Base-by-base conservation (phyloP, 805 yeast genomes). In the Wickerhamiella qilinensis region DNA sequence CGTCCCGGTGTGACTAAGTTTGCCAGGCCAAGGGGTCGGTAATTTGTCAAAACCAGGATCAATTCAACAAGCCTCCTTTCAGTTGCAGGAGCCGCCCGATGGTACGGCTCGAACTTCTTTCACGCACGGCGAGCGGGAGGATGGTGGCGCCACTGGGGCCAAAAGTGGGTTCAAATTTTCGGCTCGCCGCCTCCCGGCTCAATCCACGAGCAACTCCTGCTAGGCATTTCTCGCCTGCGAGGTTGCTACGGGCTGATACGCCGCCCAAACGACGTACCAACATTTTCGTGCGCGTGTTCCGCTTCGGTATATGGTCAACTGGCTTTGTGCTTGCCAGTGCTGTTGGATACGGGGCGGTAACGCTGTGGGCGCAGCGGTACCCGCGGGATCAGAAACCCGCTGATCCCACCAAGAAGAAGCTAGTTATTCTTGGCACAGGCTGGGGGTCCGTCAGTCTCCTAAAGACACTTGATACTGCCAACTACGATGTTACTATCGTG, bases 361-460 rank as follows among this genome's bases (percentile, higher is more conserved):
- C 70, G 21, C 46, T 64, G 44, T 60, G 58, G 48, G 50, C 49
- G 12, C 52, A 50, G 18, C 48, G 62, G 32, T 52, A 54, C 38
- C 64, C 67, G n/a, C 52, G 50, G 12, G 54, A 51, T 33, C 64
- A 63, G 43, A 51, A 55, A 38, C 58, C 59, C 17, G 58, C 60
- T 15, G 83, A 80, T 41, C 71, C 71, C 41, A 60, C 67, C 54
- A 76, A 73, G 67, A 77, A 77, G 59, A 74, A 79, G n/a, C 62
- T 77, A 51, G 91, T 88, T 38, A 76, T 63, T 24, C 57, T 63
- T 70, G 60, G 72, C 73, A 55, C 94, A 18, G 97, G 96, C 39
- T 86, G 97, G 97, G 96, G 94, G 43, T 73, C 93, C 11, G 77
- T 86, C 38, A 76, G 94, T 5, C 63, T 85, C 44, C 68, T 86